Conservation (phyloP, 176 grass and related monocot genomes). For the Eragrostis nindensis region DNA sequence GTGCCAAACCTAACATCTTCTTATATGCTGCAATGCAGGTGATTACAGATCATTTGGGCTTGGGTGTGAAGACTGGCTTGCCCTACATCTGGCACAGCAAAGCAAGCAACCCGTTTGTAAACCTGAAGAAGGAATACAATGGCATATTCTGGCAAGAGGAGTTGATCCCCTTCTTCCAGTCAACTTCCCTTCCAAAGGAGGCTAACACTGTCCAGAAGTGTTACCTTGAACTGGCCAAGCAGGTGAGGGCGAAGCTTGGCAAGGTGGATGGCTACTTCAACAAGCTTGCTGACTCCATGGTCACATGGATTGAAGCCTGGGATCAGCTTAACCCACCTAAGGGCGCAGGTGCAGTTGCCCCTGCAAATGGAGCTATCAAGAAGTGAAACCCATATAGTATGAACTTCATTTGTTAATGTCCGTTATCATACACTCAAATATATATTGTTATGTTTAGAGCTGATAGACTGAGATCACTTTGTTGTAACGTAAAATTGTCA, state of each 20-base stretch:
- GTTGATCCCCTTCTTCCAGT: constrained; percentile 71
- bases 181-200: constrained; percentile 47
- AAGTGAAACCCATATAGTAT: constrained; percentile 39
- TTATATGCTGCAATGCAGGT: constrained; percentile 39
- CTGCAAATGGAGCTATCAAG: constrained; percentile 30
- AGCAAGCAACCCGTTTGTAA: constrained; percentile 68
- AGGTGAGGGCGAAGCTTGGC: constrained; percentile 48
- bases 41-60: constrained; percentile 55
- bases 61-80: constrained; percentile 67
- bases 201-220: constrained; percentile 56
- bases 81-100: constrained; percentile 82
- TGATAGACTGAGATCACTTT: constrained; percentile 38
- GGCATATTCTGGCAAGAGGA: constrained; percentile 79
- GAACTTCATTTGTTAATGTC: constrained; percentile 2
- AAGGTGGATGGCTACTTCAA: constrained; percentile 64
- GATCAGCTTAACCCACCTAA: constrained; percentile 64
- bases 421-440: constrained; percentile 33
- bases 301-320: constrained; percentile 78
- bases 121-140: constrained; percentile 69
- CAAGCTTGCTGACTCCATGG: constrained; percentile 64
- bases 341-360: background rate
- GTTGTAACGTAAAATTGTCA: constrained; percentile 36
- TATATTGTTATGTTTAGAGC: constrained; percentile 39
- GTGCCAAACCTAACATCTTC: background rate
- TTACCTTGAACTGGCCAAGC: constrained; percentile 61